Base-by-base conservation (phyloP, 805 yeast species). In the Priceomyces melissophilus region DNA sequence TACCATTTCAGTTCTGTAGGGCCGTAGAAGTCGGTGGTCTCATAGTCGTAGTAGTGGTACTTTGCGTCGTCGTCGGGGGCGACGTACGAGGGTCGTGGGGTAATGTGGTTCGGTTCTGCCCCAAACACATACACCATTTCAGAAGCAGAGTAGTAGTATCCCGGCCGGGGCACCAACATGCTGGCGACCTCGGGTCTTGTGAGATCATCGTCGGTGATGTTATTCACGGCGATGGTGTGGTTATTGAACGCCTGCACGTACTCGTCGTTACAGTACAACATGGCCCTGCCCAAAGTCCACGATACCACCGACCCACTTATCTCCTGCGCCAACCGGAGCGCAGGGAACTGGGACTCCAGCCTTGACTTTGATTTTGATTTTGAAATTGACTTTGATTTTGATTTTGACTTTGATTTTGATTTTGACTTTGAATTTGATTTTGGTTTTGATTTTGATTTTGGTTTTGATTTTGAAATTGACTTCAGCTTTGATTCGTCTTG, bases 221-320 rank as follows among this genome's bases (percentile, higher is more conserved):
- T 46, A 13, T 23, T 23, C 9, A 53, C 3, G 11, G 42, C 42
- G 9, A 30, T 7, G 2, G 69, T 53, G 34, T 47, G 54, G 42
- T 66, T 68, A 44, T 64, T 65, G 50, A 52, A 72, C 3, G 69
- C 76, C 43, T 53, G 70, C 27, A 63, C 62, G 43, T 70, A 70
- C 60, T 76, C 86, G 56, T 69, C 79, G 45, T 71, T 73, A 3
- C 84, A 77, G 53, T 83, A 83, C 15, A 83, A 57, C 8, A 82
- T 56, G 1, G 88, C 88, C 28, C 82, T 58, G 4, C 82, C 83
- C 38, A 75, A 52, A 4, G 82, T 77, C 82, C 82, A 78, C 1
- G 79, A 68, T 42, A 73, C 75, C 2, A 70, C 60, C 26, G 69
- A 61, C 1, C 73, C 76, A 27, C 63, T 66, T 37, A 71, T 44